phyloP scores from a whole-genome alignment of 352 stramenopile genomes.

The Plasmopara halstedii region DNA sequence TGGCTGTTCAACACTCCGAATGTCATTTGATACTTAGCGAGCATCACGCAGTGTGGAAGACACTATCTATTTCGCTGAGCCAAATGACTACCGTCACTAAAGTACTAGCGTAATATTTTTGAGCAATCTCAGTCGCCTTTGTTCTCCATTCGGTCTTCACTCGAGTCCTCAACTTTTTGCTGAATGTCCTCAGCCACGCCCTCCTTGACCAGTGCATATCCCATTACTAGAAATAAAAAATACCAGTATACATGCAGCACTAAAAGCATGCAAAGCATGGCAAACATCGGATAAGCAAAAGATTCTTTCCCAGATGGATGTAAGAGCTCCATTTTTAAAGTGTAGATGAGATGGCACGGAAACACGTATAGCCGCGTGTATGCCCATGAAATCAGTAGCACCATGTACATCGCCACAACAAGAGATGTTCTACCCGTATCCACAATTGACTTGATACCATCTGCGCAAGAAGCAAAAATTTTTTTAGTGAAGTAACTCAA shows the following conservation, averaged over 20 bases:
- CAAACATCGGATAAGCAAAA: conserved; percentile 29
- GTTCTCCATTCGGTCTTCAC: too few relatives aligned
- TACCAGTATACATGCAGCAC: conserved; percentile 46
- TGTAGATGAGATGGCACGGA: conserved; percentile 35
- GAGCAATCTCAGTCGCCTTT: too few relatives aligned
- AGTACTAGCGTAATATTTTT: too few relatives aligned
- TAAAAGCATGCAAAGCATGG: conserved; percentile 35
- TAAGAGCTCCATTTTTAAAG: conserved; percentile 14
- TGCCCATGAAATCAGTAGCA: conserved; percentile 30
- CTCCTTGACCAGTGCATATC: conserved; percentile 30
- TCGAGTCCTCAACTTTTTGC: conserved; percentile 26
- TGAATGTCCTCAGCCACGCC: conserved; percentile 37
- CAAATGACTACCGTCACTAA: too few relatives aligned
- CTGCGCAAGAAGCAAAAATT: conserved; percentile 9
- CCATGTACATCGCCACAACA: conserved; percentile 27
- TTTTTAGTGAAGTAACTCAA: conserved; percentile 3
- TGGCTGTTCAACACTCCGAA: too few relatives aligned
- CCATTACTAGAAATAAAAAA: conserved; percentile 37
- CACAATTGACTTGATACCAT: conserved; percentile 32
- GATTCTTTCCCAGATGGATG: conserved; percentile 17
- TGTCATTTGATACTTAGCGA: too few relatives aligned
- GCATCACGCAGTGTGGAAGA: too few relatives aligned
- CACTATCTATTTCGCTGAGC: too few relatives aligned
- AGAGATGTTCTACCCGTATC: conserved; percentile 24
- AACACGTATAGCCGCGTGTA: conserved; percentile 39